Evolutionary conservation across 352 stramenopile genomes (phyloP).

Genomic region (Phytophthora agathidicida): DNA sequence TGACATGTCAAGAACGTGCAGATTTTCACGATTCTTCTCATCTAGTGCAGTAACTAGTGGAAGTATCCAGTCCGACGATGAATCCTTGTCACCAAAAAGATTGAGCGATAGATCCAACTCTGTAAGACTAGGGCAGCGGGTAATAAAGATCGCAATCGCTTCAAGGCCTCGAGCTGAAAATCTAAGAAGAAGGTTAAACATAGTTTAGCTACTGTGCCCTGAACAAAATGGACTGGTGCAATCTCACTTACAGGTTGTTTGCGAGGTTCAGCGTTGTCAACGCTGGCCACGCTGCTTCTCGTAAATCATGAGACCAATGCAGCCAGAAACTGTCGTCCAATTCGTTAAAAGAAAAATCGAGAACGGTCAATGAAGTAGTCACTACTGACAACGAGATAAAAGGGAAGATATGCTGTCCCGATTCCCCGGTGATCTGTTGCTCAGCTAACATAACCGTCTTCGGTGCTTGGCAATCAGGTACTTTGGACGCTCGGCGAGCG

Average conservation of each 20-base stretch:
- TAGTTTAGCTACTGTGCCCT: too few relatives aligned
- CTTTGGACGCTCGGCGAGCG: constrained; percentile 6
- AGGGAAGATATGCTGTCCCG: constrained; percentile 29
- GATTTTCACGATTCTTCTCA: constrained; percentile 3
- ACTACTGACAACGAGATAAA: constrained; percentile 13
- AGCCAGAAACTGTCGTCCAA: constrained; percentile 48
- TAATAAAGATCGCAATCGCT: constrained; percentile 32
- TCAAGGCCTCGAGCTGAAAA: constrained; percentile 37
- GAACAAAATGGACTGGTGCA: too few relatives aligned
- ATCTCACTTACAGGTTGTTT: constrained; percentile 61
- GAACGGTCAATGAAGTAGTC: constrained; percentile 2
- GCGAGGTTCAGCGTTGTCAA: constrained; percentile 48
- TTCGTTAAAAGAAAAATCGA: constrained; percentile 68
- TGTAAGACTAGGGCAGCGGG: constrained; percentile 32
- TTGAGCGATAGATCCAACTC: constrained; percentile 67
- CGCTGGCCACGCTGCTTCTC: constrained; percentile 22
- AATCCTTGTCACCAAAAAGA: constrained; percentile 3
- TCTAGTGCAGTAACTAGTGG: constrained; percentile 13
- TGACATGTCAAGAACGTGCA: constrained; percentile 51
- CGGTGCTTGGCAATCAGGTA: neutral
- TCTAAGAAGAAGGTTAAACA: neutral
- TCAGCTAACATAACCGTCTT: constrained; percentile 36
- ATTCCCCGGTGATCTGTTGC: constrained; percentile 9
- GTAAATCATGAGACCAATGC: constrained; percentile 4
- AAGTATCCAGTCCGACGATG: neutral